Evolutionary conservation across 2,329 filamentous ascomycete genomes (phyloP).

Genomic region (Rhynchosporium graminicola): DNA sequence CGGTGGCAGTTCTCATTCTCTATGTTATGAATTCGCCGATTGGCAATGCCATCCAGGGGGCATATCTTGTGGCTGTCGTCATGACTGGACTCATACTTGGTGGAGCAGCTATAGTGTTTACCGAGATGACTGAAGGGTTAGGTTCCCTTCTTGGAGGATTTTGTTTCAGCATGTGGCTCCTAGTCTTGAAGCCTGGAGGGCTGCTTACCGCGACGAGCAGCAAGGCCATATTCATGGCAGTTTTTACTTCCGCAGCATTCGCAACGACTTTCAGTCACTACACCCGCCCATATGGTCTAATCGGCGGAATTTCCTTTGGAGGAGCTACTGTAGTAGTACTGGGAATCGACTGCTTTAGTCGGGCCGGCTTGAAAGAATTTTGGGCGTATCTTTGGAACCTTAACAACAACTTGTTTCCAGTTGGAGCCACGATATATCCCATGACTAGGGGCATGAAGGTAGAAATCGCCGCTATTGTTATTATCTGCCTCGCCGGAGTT

Average conservation of each 20-base stretch:
- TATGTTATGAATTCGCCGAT: constrained; percentile 86
- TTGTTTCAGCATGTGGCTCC: constrained; percentile 66
- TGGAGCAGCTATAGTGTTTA: constrained; percentile 73
- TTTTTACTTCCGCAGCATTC: constrained; percentile 68
- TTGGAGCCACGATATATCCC: constrained; percentile 76
- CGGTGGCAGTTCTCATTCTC: constrained; percentile 78
- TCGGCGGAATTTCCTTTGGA: constrained; percentile 74
- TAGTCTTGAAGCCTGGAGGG: constrained; percentile 75
- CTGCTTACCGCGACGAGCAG: constrained; percentile 62
- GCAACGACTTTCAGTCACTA: constrained; percentile 76
- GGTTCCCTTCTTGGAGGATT: constrained; percentile 53
- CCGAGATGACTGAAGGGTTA: constrained; percentile 77
- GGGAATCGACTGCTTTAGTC: constrained; percentile 87
- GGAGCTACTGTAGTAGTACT: constrained; percentile 79
- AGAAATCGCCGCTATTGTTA: constrained; percentile 75
- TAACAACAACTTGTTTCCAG: constrained; percentile 78
- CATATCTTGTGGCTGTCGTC: constrained; percentile 77
- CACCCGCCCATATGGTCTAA: constrained; percentile 77
- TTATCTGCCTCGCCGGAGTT: constrained; percentile 73
- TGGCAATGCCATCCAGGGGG: constrained; percentile 75
- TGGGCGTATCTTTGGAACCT: constrained; percentile 91
- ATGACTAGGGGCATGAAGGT: constrained; percentile 84
- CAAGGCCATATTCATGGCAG: constrained; percentile 74
- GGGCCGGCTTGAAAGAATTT: constrained; percentile 92
- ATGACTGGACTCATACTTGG: constrained; percentile 75